Evolutionary conservation across 371 early-diverging fungal genomes (phyloP).

Genomic region (Chytridium lagenaria): DNA sequence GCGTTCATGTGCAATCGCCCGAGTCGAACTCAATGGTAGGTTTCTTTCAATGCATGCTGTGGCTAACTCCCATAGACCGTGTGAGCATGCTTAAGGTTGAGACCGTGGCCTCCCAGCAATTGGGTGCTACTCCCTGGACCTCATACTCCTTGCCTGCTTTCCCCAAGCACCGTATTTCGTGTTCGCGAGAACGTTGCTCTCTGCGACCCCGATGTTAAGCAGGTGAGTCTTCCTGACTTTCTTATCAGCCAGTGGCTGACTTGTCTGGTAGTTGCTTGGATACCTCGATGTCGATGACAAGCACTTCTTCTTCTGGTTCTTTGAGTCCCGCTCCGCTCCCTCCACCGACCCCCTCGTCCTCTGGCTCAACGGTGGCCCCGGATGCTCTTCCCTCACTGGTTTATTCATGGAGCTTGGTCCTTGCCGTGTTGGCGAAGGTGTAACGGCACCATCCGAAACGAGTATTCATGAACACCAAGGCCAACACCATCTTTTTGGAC

Average conservation of each 20-base stretch:
- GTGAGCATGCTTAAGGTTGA: not conserved
- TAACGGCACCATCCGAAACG: slow-evolving; percentile 58
- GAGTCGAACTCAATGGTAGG: not conserved
- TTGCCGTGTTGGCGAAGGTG: slow-evolving; percentile 64
- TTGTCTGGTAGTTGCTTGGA: slow-evolving; percentile 64
- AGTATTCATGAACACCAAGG: slow-evolving; percentile 74
- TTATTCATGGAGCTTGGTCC: slow-evolving; percentile 77
- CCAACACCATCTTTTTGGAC: slow-evolving; percentile 81
- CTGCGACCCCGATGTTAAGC: slow-evolving; percentile 77
- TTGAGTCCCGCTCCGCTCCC: slow-evolving; percentile 73
- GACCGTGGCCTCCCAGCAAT: not conserved
- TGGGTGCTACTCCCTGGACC: not conserved
- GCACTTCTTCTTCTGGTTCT: slow-evolving; percentile 67
- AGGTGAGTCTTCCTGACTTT: slow-evolving; percentile 52
- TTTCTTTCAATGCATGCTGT: not conserved
- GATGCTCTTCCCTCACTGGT: slow-evolving; percentile 79
- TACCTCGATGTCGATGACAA: slow-evolving; percentile 74
- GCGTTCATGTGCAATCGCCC: not conserved
- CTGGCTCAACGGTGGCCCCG: slow-evolving; percentile 86
- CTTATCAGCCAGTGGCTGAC: no score
- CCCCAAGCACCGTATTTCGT: slow-evolving; percentile 66
- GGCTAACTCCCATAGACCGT: no score
- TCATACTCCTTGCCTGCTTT: not conserved
- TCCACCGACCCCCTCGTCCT: slow-evolving; percentile 72
- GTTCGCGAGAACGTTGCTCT: slow-evolving; percentile 71